A percentile compares a stretch with the other conserved stretches of the same genome.
These are phyloP conservation scores for Anthracocystis walkeri DNA, from an alignment of 1,284 basidiomycete genomes.

Conservation along the genomic window DNA sequence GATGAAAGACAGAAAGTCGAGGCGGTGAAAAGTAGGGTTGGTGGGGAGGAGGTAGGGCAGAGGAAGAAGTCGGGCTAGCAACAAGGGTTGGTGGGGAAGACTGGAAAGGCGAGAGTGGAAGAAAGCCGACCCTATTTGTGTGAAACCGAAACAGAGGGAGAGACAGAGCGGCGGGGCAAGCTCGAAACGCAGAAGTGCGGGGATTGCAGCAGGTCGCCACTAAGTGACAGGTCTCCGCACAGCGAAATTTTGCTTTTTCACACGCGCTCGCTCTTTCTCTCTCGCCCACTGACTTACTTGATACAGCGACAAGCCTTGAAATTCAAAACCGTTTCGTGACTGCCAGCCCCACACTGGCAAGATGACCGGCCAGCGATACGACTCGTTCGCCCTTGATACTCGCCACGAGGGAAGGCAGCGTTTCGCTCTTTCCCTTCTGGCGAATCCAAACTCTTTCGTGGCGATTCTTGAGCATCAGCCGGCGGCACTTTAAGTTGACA, in stretches of 20 bases:
- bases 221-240: slow-evolving; percentile 12
- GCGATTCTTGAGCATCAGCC: slow-evolving; percentile 13
- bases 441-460: not conserved
- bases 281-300: not conserved
- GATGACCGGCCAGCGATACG: too few relatives aligned
- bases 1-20: not conserved
- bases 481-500: too few relatives aligned
- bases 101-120: not conserved
- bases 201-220: slow-evolving; percentile 9
- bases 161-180: not conserved
- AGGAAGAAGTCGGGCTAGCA: not conserved
- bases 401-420: not conserved
- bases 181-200: slow-evolving; percentile 2
- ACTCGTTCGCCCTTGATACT: too few relatives aligned
- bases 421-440: not conserved
- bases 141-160: not conserved
- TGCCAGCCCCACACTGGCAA: too few relatives aligned
- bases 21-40: not conserved
- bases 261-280: slow-evolving; percentile 4
- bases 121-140: not conserved
- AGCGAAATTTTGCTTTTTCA: slow-evolving; percentile 7
- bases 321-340: too few relatives aligned
- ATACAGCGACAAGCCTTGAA: too few relatives aligned
- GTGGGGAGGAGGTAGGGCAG: not conserved
- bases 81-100: not conserved